A percentile compares a stretch with the other conserved stretches of the same genome.
Conservation (phyloP, 176 grass and related monocot species). For the Chloris gayana region DNA sequence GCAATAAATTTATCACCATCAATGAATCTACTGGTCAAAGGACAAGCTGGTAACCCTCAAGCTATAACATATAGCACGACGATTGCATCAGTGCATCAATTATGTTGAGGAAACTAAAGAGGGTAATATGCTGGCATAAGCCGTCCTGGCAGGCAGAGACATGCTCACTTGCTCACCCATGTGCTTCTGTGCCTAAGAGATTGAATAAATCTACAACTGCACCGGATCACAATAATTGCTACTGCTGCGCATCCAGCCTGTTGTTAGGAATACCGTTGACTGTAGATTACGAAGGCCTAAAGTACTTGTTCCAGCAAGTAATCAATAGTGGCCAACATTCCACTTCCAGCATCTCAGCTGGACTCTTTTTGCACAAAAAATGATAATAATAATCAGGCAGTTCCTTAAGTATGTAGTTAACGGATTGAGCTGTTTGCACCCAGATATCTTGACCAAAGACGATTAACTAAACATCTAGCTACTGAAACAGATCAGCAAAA, state of each 20-base stretch:
- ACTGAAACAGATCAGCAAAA: neutral
- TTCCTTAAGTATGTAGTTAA: neutral
- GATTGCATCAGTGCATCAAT: conserved; percentile 15
- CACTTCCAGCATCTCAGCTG: conserved; percentile 3
- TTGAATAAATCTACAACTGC: conserved; percentile 39
- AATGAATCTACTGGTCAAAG: conserved; percentile 6
- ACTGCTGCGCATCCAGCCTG: conserved; percentile 35
- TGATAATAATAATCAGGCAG: neutral
- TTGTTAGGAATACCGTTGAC: conserved; percentile 24
- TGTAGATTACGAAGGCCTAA: conserved; percentile 16
- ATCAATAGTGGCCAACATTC: conserved; percentile 16
- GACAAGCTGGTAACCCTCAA: neutral
- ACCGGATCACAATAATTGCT: conserved; percentile 48
- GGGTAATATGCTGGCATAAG: conserved; percentile 29
- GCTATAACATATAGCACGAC: neutral
- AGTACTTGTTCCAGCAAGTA: conserved; percentile 18
- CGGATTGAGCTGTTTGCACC: neutral
- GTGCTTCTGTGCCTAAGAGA: conserved; percentile 31
- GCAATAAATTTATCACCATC: neutral
- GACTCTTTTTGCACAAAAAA: neutral
- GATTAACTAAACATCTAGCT: neutral
- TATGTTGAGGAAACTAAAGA: conserved; percentile 9
- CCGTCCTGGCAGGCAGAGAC: conserved; percentile 37
- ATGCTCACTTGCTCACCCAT: conserved; percentile 45
- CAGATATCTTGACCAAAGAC: conserved; percentile 7